Evolutionary conservation across 2,329 filamentous ascomycete genomes (phyloP).

Genomic region (Fusarium brevicatenulatum): DNA sequence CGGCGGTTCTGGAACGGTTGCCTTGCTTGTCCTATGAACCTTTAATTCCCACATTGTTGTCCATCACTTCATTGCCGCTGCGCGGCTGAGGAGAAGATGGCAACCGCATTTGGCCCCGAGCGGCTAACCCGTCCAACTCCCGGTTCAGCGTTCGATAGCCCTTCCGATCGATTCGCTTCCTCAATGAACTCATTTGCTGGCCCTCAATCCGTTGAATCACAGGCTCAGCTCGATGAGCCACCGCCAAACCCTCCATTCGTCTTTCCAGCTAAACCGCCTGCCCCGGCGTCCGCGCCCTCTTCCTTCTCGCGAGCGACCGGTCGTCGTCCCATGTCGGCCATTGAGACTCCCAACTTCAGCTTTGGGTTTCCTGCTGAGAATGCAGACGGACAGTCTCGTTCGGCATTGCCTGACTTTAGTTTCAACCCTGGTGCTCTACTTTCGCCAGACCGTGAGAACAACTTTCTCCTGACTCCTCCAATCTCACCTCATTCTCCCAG

Average conservation of each 20-base stretch:
- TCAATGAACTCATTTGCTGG: constrained; percentile 32
- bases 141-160: constrained; percentile 40
- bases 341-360: constrained; percentile 55
- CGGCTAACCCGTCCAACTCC: constrained; percentile 47
- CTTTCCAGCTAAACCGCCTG: constrained; percentile 64
- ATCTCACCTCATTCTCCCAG: constrained; percentile 63
- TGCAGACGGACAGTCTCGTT: constrained; percentile 41
- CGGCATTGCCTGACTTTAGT: constrained; percentile 63
- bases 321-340: constrained; percentile 63
- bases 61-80: constrained; percentile 59
- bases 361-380: constrained; percentile 47
- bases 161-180: constrained; percentile 39
- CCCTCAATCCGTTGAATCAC: constrained; percentile 23
- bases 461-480: constrained; percentile 62
- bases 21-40: constrained; percentile 53
- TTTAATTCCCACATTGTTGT: constrained; percentile 49
- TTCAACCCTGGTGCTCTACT: constrained; percentile 66
- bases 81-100: constrained; percentile 59
- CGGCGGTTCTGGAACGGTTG: constrained; percentile 6
- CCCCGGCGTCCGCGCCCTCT: constrained; percentile 57
- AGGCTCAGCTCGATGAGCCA: constrained; percentile 46
- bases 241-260: constrained; percentile 73
- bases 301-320: constrained; percentile 60
- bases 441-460: constrained; percentile 49
- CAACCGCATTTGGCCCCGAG: constrained; percentile 53